Evolutionary conservation across 768 basidiomycete genomes (phyloP).

Genomic region (Russula earlei): DNA sequence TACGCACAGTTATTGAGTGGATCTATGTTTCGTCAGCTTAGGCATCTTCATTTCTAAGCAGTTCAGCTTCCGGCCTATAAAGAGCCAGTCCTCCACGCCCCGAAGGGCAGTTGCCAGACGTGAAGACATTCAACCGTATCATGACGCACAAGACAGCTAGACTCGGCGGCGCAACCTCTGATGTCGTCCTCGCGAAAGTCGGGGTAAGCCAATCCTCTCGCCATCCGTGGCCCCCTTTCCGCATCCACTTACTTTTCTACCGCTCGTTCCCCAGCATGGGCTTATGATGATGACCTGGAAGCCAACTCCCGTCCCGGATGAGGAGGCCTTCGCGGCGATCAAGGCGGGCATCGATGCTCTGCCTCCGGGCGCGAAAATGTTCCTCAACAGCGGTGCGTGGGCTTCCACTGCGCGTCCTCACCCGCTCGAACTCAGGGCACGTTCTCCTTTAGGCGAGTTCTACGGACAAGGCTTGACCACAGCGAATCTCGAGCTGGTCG

Average conservation of each 20-base stretch:
- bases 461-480: slow-evolving; percentile 37
- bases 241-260: not conserved
- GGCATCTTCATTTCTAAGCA: too few relatives aligned
- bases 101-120: too few relatives aligned
- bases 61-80: too few relatives aligned
- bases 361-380: slow-evolving; percentile 36
- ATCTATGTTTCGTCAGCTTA: too few relatives aligned
- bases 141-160: slow-evolving; percentile 28
- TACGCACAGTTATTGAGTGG: too few relatives aligned
- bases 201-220: slow-evolving; percentile 26
- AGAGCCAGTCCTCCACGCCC: too few relatives aligned
- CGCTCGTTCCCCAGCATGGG: slow-evolving; percentile 31
- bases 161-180: slow-evolving; percentile 33
- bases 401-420: not conserved
- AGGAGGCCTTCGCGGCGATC: slow-evolving; percentile 53
- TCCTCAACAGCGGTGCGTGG: slow-evolving; percentile 42
- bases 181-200: slow-evolving; percentile 31
- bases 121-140: not conserved
- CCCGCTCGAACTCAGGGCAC: too few relatives aligned
- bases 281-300: slow-evolving; percentile 54
- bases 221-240: not conserved
- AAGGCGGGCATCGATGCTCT: slow-evolving; percentile 39
- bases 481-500: slow-evolving; percentile 40
- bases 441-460: slow-evolving; percentile 37
- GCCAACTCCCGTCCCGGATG: slow-evolving; percentile 39